phyloP scores from a whole-genome alignment of 2,329 filamentous ascomycete species.

The Pseudogymnoascus destructans region DNA sequence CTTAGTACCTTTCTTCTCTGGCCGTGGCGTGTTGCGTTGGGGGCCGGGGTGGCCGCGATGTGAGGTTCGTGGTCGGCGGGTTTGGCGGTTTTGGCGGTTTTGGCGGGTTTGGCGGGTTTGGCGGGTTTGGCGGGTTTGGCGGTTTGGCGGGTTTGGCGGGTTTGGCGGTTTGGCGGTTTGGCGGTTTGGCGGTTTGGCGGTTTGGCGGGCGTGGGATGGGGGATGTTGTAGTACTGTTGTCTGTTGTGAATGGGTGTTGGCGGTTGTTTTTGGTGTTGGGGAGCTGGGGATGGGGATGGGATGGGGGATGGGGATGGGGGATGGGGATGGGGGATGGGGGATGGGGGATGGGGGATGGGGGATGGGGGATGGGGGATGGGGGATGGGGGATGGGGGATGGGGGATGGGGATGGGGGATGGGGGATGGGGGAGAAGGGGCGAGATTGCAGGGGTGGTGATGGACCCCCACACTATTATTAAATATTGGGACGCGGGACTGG shows the following conservation, averaged over 20 bases:
- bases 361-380: neutral
- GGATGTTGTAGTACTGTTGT: neutral
- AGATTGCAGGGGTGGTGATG: neutral
- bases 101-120: too few relatives aligned
- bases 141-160: too few relatives aligned
- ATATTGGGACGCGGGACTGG: constrained; percentile 7
- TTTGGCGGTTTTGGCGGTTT: too few relatives aligned
- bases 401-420: neutral
- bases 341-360: neutral
- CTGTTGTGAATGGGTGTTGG: neutral
- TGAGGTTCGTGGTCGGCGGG: neutral
- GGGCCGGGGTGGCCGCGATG: neutral
- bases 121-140: too few relatives aligned
- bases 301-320: neutral
- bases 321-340: neutral
- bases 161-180: too few relatives aligned
- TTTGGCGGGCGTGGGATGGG: neutral
- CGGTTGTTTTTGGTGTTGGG: neutral
- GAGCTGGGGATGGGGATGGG: neutral
- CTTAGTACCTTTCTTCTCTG: neutral
- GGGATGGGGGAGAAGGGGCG: neutral
- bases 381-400: neutral
- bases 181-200: too few relatives aligned
- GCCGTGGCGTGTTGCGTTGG: neutral
- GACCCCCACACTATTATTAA: constrained; percentile 7